Percentiles rank a stretch among this genome's conserved stretches.
Conservation (phyloP, 1,284 basidiomycete genomes). For the Moesziomyces antarcticus region DNA sequence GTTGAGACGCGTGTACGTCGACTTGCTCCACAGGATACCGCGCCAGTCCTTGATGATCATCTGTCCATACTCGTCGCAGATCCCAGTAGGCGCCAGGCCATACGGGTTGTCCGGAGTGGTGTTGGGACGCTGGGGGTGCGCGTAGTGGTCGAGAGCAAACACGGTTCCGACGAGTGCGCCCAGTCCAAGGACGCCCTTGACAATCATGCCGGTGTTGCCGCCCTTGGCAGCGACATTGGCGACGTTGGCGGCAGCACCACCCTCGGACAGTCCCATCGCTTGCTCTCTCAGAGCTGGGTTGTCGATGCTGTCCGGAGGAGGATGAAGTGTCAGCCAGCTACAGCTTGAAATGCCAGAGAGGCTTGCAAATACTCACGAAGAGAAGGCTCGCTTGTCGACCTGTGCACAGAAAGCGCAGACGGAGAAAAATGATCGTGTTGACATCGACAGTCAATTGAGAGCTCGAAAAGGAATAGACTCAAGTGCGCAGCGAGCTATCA, state of each 20-base stretch:
- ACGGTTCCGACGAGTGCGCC: constrained; percentile 7
- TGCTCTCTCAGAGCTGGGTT: constrained; percentile 19
- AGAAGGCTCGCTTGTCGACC: constrained; percentile 16
- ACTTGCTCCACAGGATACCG: constrained; percentile 32
- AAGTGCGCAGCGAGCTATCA: background rate
- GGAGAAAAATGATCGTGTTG: constrained; percentile 7
- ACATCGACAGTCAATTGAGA: background rate
- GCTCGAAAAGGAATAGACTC: background rate
- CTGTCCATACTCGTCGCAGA: constrained; percentile 21
- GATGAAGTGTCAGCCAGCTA: background rate
- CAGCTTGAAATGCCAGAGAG: background rate
- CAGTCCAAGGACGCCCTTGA: constrained; percentile 9
- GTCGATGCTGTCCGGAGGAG: constrained; percentile 3
- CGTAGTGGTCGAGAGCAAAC: constrained; percentile 10
- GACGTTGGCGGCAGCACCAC: background rate
- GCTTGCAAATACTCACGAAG: constrained; percentile 10
- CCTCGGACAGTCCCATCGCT: constrained; percentile 2
- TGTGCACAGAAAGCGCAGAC: constrained; percentile 7
- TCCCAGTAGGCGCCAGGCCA: constrained; percentile 11
- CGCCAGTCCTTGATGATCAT: constrained; percentile 25
- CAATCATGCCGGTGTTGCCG: background rate
- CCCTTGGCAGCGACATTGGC: background rate
- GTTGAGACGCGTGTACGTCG: constrained; percentile 22
- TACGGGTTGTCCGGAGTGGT: constrained; percentile 30
- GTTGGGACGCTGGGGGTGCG: constrained; percentile 19